Base-by-base conservation (phyloP, 1,139 yeast genomes). In the Taiozyma sp. region DNA sequence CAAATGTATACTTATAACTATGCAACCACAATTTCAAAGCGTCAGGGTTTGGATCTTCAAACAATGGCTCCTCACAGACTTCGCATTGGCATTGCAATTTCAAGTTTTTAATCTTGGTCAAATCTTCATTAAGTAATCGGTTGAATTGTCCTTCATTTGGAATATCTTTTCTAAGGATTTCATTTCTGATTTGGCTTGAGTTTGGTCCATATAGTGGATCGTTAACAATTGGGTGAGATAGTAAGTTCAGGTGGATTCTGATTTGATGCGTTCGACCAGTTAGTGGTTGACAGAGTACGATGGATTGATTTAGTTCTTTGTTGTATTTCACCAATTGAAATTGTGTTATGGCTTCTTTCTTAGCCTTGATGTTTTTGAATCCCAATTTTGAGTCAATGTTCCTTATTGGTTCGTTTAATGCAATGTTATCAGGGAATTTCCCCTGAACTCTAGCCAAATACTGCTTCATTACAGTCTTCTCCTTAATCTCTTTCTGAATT, bases 251-350 rank as follows among this genome's bases (percentile, higher is more conserved):
- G 67, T 87, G 95, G 8, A 86, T 83, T 49, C 95, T 71, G 24
- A 87, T 85, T 63, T 87, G 95, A 64, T 87, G 95, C 58, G 87
- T 85, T 58, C 86, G 74, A 0, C 95, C 96, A 0, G 93, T 82
- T 9, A 78, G 56, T 0, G 95, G 95, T 54, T 69, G 72, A 61
- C 95, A 86, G 47, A 71, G 60, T 0, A 87, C 86, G 1, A 87
- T 65, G 50, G 85, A 79, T 50, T 83, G 76, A 14, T 40, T 10
- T 24, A 40, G 13, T 1, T 49, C 63, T 2, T 63, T 53, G 1
- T 47, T 63, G 52, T 71, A 72, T 21, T 56, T 59, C 1, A 76
- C 40, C 3, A 67, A 64, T 46, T 65, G 55, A 53, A 80, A 75
- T 6, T 57, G 47, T 0, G 85, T 80, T 3, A 51, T 54, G 0